A percentile compares a stretch with the other conserved stretches of the same genome.
phyloP scores from a whole-genome alignment of 2,329 filamentous ascomycete genomes.

The Paecilomyces formosus region DNA sequence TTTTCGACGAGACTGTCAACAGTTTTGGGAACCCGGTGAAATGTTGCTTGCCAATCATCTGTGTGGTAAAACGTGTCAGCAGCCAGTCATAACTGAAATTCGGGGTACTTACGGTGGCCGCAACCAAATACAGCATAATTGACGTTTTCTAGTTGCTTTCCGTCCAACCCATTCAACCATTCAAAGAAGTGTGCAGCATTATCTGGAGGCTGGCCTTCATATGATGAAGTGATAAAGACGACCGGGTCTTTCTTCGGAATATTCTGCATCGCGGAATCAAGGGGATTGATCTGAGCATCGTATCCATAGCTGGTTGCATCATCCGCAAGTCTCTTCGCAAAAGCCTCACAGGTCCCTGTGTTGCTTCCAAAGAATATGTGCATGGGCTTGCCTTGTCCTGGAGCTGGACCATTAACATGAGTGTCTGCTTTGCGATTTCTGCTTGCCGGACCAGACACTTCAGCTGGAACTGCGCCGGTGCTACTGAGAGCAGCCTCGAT shows the following conservation, averaged over 20 bases:
- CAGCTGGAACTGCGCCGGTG: conserved; percentile 5
- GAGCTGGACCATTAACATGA: background rate
- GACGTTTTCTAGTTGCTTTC: conserved; percentile 47
- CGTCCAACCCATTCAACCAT: conserved; percentile 54
- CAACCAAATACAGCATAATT: conserved; percentile 65
- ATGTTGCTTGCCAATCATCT: conserved; percentile 49
- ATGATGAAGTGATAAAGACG: conserved; percentile 62
- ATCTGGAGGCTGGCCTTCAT: conserved; percentile 67
- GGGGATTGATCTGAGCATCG: conserved; percentile 45
- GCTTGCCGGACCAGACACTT: conserved; percentile 5
- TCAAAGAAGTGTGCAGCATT: conserved; percentile 62
- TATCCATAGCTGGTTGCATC: conserved; percentile 56
- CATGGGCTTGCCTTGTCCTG: conserved; percentile 39
- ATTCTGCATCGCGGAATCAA: conserved; percentile 56
- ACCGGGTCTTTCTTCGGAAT: conserved; percentile 56
- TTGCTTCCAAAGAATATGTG: conserved; percentile 69
- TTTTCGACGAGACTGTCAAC: conserved; percentile 50
- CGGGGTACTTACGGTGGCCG: conserved; percentile 40
- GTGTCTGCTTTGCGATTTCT: conserved; percentile 15
- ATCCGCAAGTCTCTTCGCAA: conserved; percentile 56
- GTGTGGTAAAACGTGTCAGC: conserved; percentile 17
- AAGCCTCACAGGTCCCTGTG: conserved; percentile 64
- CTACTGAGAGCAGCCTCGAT: conserved; percentile 32
- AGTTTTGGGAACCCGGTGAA: conserved; percentile 59
- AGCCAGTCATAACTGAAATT: conserved; percentile 5